Evolutionary conservation across 192 early-diverging fungal genomes (phyloP).

Genomic region (Backusella psychrophila): DNA sequence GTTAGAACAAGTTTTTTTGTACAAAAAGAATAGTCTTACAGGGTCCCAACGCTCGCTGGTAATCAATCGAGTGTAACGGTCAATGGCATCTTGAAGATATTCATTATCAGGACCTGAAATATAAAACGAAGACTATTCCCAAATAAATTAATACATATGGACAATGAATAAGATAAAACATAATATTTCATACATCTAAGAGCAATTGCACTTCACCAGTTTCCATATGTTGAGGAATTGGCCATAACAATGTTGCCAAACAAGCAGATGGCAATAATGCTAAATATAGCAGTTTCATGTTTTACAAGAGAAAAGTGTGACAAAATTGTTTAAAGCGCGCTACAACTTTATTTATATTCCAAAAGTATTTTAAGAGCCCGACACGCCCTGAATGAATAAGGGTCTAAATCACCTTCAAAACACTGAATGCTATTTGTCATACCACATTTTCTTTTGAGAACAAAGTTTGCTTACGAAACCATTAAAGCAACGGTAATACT

Average conservation of each 20-base stretch:
- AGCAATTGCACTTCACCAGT: slow-evolving; percentile 12
- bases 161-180: not conserved
- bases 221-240: slow-evolving; percentile 18
- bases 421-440: not conserved
- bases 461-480: not conserved
- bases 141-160: not conserved
- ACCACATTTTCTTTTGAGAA: slow-evolving; percentile 1
- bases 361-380: not conserved
- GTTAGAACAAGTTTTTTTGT: not conserved
- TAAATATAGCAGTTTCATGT: slow-evolving; percentile 3
- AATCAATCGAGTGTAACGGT: slow-evolving; percentile 32
- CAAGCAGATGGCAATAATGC: not conserved
- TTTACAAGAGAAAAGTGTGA: not conserved
- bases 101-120: slow-evolving; percentile 21
- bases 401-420: not conserved
- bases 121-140: slow-evolving; percentile 19
- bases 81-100: slow-evolving; percentile 24
- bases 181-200: slow-evolving; percentile 8
- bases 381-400: not conserved
- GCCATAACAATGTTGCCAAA: slow-evolving; percentile 20
- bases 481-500: not conserved
- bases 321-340: not conserved
- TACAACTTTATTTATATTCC: not conserved
- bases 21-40: slow-evolving; percentile 10
- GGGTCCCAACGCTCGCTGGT: slow-evolving; percentile 33